A percentile compares a stretch with the other conserved stretches of the same genome.
These are phyloP conservation scores for Penicillium silybi DNA, from an alignment of 495 filamentous ascomycete species.

Conservation along the genomic window DNA sequence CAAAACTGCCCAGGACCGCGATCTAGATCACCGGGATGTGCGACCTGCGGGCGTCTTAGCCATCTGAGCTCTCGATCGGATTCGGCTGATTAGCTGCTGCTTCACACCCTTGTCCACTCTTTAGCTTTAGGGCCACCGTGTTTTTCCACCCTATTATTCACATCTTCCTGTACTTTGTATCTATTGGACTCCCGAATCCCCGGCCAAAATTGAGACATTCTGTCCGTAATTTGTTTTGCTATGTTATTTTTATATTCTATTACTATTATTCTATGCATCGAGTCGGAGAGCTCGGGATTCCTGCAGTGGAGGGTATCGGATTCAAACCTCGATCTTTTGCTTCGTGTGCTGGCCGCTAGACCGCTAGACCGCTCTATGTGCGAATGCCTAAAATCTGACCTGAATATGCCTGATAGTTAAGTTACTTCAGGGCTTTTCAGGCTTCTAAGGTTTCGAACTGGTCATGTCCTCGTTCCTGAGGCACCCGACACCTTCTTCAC, in stretches of 20 bases:
- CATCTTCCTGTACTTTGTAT: background rate
- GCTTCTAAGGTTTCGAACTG: background rate
- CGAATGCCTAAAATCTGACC: background rate
- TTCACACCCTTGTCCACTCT: background rate
- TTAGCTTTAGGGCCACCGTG: background rate
- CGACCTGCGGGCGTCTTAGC: conserved; percentile 1
- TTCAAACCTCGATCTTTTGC: conserved; percentile 12
- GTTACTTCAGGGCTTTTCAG: no score
- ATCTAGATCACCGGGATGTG: conserved; percentile 12
- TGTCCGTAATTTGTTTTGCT: background rate
- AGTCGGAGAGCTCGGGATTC: conserved; percentile 11
- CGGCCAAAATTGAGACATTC: conserved; percentile 8
- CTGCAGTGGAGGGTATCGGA: conserved; percentile 12
- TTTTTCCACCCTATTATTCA: background rate
- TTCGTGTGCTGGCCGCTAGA: conserved; percentile 14
- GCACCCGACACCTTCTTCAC: background rate
- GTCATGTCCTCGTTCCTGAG: background rate
- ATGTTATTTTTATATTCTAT: background rate
- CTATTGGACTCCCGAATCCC: conserved; percentile 11
- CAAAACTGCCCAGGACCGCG: background rate
- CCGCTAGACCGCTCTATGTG: conserved; percentile 13
- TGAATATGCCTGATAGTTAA: background rate
- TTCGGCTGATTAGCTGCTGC: conserved; percentile 4
- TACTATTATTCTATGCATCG: background rate
- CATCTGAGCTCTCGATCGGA: background rate